Percentiles rank a stretch among this genome's conserved stretches.
These are phyloP conservation scores for Blepharisma japonicum DNA, from an alignment of 73 alveolate genomes.

Conservation along the genomic window DNA sequence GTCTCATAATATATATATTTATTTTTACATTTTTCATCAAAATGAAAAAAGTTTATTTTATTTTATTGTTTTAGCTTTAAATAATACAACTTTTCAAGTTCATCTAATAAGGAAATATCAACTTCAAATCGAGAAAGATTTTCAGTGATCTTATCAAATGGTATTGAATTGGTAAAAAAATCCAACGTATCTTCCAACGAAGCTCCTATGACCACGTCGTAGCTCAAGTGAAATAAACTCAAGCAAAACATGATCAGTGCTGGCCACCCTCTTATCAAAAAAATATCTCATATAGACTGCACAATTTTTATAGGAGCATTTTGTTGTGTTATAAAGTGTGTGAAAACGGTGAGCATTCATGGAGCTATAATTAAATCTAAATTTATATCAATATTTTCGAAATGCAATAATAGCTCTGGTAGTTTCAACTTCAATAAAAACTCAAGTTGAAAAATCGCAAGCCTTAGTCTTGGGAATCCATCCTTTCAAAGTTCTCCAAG, in stretches of 20 bases:
- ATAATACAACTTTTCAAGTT: too few relatives aligned
- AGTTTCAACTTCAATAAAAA: background rate
- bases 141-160: too few relatives aligned
- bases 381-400: slow-evolving; percentile 7
- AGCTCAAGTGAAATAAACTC: background rate
- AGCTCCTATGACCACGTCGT: background rate
- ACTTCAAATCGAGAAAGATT: too few relatives aligned
- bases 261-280: slow-evolving; percentile 18
- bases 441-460: slow-evolving; percentile 18
- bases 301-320: background rate
- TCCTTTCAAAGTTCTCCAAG: slow-evolving; percentile 14
- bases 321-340: background rate
- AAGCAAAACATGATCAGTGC: background rate
- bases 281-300: slow-evolving; percentile 1
- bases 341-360: slow-evolving; percentile 17
- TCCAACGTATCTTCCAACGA: slow-evolving; percentile 1
- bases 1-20: too few relatives aligned
- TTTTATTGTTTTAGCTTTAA: too few relatives aligned
- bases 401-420: background rate
- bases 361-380: background rate
- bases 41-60: too few relatives aligned
- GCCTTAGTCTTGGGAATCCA: slow-evolving; percentile 1
- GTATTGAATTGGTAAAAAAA: too few relatives aligned
- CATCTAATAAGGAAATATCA: too few relatives aligned
- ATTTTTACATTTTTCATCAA: too few relatives aligned